Evolutionary conservation across 2,329 filamentous ascomycete genomes (phyloP).

Genomic region (Pseudogymnoascus sp.): DNA sequence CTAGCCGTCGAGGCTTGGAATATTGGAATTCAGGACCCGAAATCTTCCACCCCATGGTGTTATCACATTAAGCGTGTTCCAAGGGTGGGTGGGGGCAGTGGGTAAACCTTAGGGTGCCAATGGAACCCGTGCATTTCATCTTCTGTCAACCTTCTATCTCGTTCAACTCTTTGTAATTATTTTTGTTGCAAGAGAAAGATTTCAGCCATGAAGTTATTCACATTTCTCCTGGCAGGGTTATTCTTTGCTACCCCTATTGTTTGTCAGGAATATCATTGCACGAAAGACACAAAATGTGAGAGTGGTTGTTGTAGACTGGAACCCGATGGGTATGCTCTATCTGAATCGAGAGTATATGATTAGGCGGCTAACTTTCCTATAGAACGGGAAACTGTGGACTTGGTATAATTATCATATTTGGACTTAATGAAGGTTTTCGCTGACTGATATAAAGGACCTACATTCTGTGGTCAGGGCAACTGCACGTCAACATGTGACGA

Average conservation of each 20-base stretch:
- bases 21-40: neutral
- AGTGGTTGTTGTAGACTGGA: slow-evolving; percentile 10
- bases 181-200: neutral
- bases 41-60: neutral
- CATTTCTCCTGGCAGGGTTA: neutral
- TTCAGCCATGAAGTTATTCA: neutral
- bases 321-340: slow-evolving; percentile 7
- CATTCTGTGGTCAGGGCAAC: slow-evolving; percentile 22
- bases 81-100: neutral
- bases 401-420: neutral
- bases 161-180: neutral
- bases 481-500: slow-evolving; percentile 19
- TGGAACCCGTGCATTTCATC: neutral
- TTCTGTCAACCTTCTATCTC: neutral
- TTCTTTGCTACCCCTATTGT: neutral
- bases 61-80: neutral
- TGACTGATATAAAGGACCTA: slow-evolving; percentile 18
- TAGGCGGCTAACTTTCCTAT: neutral
- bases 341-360: neutral
- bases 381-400: slow-evolving; percentile 5
- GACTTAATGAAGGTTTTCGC: slow-evolving; percentile 13
- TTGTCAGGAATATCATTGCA: slow-evolving; percentile 1
- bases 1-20: neutral
- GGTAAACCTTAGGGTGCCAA: neutral
- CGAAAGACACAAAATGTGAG: neutral